Evolutionary conservation across 2,329 filamentous ascomycete genomes (phyloP).

Genomic region (Fusarium anthophilum): DNA sequence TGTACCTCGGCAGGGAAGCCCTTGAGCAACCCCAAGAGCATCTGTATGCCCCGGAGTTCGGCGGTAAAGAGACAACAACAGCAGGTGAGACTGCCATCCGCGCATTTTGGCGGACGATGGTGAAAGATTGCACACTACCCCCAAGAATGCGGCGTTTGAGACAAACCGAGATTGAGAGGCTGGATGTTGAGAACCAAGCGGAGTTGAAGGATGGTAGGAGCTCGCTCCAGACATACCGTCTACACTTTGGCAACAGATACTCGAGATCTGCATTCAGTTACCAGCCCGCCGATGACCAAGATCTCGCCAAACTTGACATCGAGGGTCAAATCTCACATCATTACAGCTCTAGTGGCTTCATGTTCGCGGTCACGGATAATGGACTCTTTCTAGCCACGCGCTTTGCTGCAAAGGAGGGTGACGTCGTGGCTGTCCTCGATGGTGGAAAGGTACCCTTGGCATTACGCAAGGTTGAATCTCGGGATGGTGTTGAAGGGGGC

Average conservation of each 20-base stretch:
- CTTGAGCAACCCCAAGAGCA: neutral
- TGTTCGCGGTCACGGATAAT: neutral
- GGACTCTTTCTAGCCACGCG: slow-evolving; percentile 6
- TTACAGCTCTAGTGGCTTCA: neutral
- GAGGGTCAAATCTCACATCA: neutral
- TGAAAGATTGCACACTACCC: slow-evolving; percentile 1
- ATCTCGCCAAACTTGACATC: neutral
- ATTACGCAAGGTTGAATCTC: neutral
- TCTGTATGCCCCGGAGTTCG: neutral
- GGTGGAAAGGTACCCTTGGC: slow-evolving; percentile 20
- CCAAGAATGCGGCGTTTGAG: slow-evolving; percentile 12
- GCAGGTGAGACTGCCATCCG: neutral
- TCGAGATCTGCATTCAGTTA: neutral
- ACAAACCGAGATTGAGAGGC: neutral
- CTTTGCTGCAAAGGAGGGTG: neutral
- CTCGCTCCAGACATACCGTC: neutral
- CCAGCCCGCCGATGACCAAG: neutral
- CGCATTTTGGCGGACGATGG: slow-evolving; percentile 18
- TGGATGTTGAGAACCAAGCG: neutral
- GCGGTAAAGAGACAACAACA: neutral
- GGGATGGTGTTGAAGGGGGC: rapidly evolving
- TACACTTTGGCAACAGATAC: neutral
- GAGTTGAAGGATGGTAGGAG: neutral
- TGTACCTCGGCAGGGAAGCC: neutral
- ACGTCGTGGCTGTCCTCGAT: slow-evolving; percentile 14